A percentile compares a stretch with the other conserved stretches of the same genome.
Evolutionary conservation across 2,329 filamentous ascomycete genomes (phyloP).

Genomic region (Leptographium wingfieldii): DNA sequence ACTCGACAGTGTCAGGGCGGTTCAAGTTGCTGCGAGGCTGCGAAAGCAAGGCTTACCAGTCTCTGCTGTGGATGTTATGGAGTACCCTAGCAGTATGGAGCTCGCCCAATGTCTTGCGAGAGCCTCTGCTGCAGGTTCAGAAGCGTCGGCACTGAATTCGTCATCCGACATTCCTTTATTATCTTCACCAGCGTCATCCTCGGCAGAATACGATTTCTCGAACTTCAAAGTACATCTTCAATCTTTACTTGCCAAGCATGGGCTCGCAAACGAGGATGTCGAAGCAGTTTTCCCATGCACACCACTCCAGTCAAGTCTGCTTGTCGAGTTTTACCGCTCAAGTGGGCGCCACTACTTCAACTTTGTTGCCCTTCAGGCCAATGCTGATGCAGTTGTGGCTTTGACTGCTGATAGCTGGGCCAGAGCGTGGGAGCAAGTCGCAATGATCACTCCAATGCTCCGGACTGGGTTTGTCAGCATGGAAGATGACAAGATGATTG

Average conservation of each 20-base stretch:
- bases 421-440: constrained; percentile 46
- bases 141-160: neutral
- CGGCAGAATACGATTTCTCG: constrained; percentile 24
- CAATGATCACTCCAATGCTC: constrained; percentile 53
- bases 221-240: constrained; percentile 21
- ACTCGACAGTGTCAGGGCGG: constrained; percentile 78
- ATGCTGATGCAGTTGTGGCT: constrained; percentile 17
- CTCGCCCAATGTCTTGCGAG: constrained; percentile 3
- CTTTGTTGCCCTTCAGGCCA: constrained; percentile 43
- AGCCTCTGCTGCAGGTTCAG: neutral
- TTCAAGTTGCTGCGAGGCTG: constrained; percentile 60
- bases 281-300: constrained; percentile 65
- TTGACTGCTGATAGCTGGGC: constrained; percentile 27
- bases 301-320: constrained; percentile 64
- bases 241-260: constrained; percentile 15
- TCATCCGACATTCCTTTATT: neutral
- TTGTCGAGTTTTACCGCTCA: constrained; percentile 60
- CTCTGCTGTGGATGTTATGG: constrained; percentile 62
- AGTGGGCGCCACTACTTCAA: constrained; percentile 65
- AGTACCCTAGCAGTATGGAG: constrained; percentile 34
- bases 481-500: constrained; percentile 39
- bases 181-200: neutral
- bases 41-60: constrained; percentile 45
- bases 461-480: constrained; percentile 60
- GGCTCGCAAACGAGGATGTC: constrained; percentile 20